A percentile compares a stretch with the other conserved stretches of the same genome.
These are phyloP conservation scores for Peronospora farinosa DNA, from an alignment of 352 stramenopile species.

Conservation along the genomic window DNA sequence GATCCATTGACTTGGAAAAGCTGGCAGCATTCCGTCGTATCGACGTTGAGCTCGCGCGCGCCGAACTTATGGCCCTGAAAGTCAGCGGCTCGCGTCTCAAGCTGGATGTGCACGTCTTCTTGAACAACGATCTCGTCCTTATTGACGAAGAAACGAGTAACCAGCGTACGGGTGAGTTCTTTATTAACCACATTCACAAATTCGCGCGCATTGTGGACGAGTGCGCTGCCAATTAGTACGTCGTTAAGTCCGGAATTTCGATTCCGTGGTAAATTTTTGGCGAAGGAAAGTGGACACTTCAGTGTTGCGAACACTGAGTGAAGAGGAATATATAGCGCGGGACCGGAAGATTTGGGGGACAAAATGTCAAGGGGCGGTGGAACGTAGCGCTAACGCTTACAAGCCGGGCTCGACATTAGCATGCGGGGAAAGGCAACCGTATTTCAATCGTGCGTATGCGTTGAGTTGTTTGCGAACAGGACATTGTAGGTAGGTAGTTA, in stretches of 20 bases:
- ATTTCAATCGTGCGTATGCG: constrained; percentile 15
- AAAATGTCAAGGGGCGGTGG: constrained; percentile 14
- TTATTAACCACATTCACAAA: constrained; percentile 86
- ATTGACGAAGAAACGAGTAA: constrained; percentile 80
- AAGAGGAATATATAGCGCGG: constrained; percentile 14
- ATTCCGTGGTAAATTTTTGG: background rate
- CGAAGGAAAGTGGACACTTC: constrained; percentile 18
- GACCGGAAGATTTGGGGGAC: constrained; percentile 24
- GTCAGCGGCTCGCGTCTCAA: constrained; percentile 53
- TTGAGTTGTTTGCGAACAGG: constrained; percentile 20
- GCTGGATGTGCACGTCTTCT: constrained; percentile 80
- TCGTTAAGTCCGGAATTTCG: constrained; percentile 1
- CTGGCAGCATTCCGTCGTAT: constrained; percentile 88
- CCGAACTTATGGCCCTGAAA: constrained; percentile 80
- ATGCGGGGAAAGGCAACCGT: constrained; percentile 14
- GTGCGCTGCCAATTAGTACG: constrained; percentile 53
- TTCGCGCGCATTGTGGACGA: constrained; percentile 84
- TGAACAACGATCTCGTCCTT: constrained; percentile 71
- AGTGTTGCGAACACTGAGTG: constrained; percentile 4
- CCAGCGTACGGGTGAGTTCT: constrained; percentile 86
- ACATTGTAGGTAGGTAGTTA: constrained; percentile 28
- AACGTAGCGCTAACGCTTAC: constrained; percentile 6
- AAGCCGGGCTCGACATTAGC: constrained; percentile 7
- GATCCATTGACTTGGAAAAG: constrained; percentile 92
- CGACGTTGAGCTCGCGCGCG: constrained; percentile 56